Base-by-base conservation (phyloP, 2,329 filamentous ascomycete species). In the Verticillium albo-atrum region DNA sequence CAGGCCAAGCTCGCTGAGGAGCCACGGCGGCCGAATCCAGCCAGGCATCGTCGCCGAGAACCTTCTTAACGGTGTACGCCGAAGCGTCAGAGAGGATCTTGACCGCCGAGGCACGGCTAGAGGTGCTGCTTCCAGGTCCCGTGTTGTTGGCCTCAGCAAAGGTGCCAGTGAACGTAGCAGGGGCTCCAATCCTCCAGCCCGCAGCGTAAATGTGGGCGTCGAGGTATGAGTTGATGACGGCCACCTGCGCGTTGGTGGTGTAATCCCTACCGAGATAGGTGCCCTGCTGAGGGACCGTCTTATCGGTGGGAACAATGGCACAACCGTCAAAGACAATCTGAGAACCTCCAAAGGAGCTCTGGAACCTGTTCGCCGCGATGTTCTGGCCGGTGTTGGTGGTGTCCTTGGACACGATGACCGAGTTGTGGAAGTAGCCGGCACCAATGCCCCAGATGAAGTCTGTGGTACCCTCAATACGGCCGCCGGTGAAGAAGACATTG, bases 341-440 rank as follows among this genome's bases (percentile, higher is more conserved):
- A 12, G 67, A 68, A 7, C 58, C 58, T 7, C 69, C 69, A 12
- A 60, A 70, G 1, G 61, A 57, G 5, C 30, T 60, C 50, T 71
- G 69, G 35, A 64, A 71, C 25, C 66, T 66, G 6, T 71, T 63
- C 1, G 67, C 69, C 1, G 68, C 63, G 17, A 71, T 70, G 4
- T 63, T 64, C 56, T 71, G 67, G 4, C 68, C 67, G 58, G 25
- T 68, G 58, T 14, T 68, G 58, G 7, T 67, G 63, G 52, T 30
- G 6, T 47, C 54, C 20, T 23, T 28, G 54, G 68, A 68, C 4
- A 60, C 56, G 23, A 71, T 66, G 15, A 56, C 50, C 15, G 67
- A 68, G 56, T 71, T 70, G 53, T 70, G 65, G 69, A 79, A 79
- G 62, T 80, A 79, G 10, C 69, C 77, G 0, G 75, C 69, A 3